Evolutionary conservation across 2,329 filamentous ascomycete genomes (phyloP), one percentile per base, ranked within the genome.

Genomic region (Neoascochyta sp.): DNA sequence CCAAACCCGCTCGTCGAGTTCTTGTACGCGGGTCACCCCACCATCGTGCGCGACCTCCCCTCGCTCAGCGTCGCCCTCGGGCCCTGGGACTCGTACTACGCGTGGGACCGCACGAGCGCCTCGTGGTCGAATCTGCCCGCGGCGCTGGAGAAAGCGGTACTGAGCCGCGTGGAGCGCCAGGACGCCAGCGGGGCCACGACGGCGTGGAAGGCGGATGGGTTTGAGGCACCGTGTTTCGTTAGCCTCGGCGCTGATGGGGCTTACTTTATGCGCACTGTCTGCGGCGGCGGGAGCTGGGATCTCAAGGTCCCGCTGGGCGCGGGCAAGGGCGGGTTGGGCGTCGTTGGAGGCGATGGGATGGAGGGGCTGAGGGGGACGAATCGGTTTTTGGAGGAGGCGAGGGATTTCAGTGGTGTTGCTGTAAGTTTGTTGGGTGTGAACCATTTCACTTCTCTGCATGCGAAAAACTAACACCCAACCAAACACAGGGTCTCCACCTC

Each of bases 241-340:
- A 52, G 43, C 16, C 16, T 59, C 7, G 55, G 55, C 1, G 52
- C 47, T 1, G 52, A 55, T 22, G 54, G 48, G 4, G 46, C 45
- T 9, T 59, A 57, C 24, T 59, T 54, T 26, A 57, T 59, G 55
- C 32, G 52, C 9, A 57, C 55, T 6, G 48, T 55, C 3, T 36
- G 26, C n/a, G 55, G 55, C 3, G 55, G 55, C 12, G 55, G 55
- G 4, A 49, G 47, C 18, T 59, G 55, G 53, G 54, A 59, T 27
- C 31, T 59, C 13, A 55, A 49, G 26, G 19, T 36, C 18, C 34
- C 34, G 3, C 32, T 23, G 13, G 29, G 16, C 32, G 45, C 12
- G 35, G 50, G 29, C 30, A 26, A 30, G 9, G 19, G 26, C 24
- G 35, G 27, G 22, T 24, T 37, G 43, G 33, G 47, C 31, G 34